These are phyloP conservation scores for Kalmanozyma brasiliensis DNA, from an alignment of 1,284 basidiomycete species.

Conservation along the genomic window DNA sequence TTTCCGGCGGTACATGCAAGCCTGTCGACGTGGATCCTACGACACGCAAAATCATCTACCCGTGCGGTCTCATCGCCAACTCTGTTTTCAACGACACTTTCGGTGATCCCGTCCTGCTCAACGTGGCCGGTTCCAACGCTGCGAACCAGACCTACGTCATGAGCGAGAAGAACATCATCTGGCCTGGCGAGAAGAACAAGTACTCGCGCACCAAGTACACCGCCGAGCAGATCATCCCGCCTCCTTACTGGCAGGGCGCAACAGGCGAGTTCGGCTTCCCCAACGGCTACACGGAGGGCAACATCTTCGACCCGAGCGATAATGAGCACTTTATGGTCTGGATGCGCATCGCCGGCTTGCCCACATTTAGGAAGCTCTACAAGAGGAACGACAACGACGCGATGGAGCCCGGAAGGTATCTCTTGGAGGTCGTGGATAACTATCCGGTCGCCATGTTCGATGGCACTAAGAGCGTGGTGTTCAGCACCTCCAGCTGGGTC, in stretches of 20 bases:
- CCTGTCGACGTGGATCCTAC: constrained; percentile 74
- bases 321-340: constrained; percentile 99
- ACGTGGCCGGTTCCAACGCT: constrained; percentile 71
- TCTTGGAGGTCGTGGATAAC: constrained; percentile 83
- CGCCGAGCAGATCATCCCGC: constrained; percentile 80
- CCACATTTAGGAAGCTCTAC: constrained; percentile 95
- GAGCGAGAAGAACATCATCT: constrained; percentile 84
- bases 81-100: constrained; percentile 97
- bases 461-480: constrained; percentile 95
- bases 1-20: constrained; percentile 81
- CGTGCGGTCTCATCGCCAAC: constrained; percentile 97
- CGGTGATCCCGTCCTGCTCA: constrained; percentile 74
- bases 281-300: constrained; percentile 76
- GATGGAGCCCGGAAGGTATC: constrained; percentile 81
- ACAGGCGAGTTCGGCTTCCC: constrained; percentile 72
- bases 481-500: constrained; percentile 97
- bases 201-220: constrained; percentile 72
- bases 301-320: constrained; percentile 79
- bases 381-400: constrained; percentile 84
- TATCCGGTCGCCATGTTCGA: constrained; percentile 91
- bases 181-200: constrained; percentile 92
- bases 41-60: constrained; percentile 73
- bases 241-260: constrained; percentile 81
- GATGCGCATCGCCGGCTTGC: constrained; percentile 97
- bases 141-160: constrained; percentile 75